Base-by-base conservation (phyloP, 2,329 filamentous ascomycete genomes). In the Dryadomyces sulphureus region DNA sequence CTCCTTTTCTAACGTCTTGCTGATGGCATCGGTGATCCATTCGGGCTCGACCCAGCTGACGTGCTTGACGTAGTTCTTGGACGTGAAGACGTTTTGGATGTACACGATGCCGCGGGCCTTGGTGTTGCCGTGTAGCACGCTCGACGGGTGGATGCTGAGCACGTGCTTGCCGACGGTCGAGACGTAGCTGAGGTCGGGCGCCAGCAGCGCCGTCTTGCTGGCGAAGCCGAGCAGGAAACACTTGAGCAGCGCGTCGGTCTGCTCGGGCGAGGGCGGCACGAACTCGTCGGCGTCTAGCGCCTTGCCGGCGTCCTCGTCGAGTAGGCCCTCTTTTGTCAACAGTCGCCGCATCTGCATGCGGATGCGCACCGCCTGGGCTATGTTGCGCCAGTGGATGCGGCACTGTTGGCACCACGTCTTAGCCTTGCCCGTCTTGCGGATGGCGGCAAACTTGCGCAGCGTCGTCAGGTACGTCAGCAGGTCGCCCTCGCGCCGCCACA, bases 71-170 rank as follows among this genome's bases (percentile, higher is more conserved):
- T 81, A 81, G 54, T 75, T 81, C 61, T 78, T 79, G 45, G 70
- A 70, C 1, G 78, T 82, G 53, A 73, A 81, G 0, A 81, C 75
- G 52, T 81, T 73, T 52, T 82, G 77, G 9, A 81, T 57, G 50
- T 80, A 82, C 76, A 82, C 77, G 56, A 82, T 79, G 4, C 76
- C 77, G 59, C 80, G 77, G 55, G 68, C 70, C 60, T 79, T 80
- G 54, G 72, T 32, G 27, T 32, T 67, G 0, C 77, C 76, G 51
- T 79, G 74, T 41, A 81, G 53, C 0, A 77, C 73, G 52, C 77
- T 81, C 0, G 74, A 69, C 0, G 78, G 78, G 53, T 82, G 78
- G 17, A 81, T 72, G 0, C 72, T 67, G 9, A 82, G 74, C 2
- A 69, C 62, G 43, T 80, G 74, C 54, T 77, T 78, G 19, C 75